These are phyloP conservation scores for Asterella californica DNA, from an alignment of 225 moss, liverwort and hornwort genomes.

Conservation along the genomic window DNA sequence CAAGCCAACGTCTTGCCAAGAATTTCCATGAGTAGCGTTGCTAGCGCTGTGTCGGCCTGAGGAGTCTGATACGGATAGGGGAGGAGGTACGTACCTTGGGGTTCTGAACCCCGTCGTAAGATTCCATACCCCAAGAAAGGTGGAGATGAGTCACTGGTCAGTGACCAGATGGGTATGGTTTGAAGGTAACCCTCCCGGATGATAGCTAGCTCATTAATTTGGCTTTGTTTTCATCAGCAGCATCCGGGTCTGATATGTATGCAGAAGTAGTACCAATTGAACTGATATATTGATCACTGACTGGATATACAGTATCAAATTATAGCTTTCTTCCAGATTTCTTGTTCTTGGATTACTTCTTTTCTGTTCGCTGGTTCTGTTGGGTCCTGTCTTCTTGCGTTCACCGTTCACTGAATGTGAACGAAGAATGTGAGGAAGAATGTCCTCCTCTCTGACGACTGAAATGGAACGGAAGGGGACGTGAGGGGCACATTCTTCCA, in stretches of 20 bases:
- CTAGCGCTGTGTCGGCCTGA: not conserved
- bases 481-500: slow-evolving; percentile 2
- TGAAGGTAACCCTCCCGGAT: too few relatives aligned
- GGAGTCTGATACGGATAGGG: not conserved
- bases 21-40: slow-evolving; percentile 10
- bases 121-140: slow-evolving; percentile 12
- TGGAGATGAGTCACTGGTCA: not conserved
- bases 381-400: not conserved
- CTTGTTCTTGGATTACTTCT: too few relatives aligned
- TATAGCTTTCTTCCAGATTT: too few relatives aligned
- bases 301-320: too few relatives aligned
- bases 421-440: not conserved
- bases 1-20: not conserved
- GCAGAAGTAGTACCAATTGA: too few relatives aligned
- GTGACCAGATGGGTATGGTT: not conserved
- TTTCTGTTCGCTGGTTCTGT: too few relatives aligned
- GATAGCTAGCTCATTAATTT: too few relatives aligned
- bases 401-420: not conserved
- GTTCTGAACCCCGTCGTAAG: not conserved
- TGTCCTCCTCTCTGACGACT: not conserved
- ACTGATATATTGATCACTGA: too few relatives aligned
- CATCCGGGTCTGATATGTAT: not conserved
- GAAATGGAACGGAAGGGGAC: not conserved
- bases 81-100: not conserved
- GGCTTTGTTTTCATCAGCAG: not conserved